A percentile compares a stretch with the other conserved stretches of the same genome.
Conservation (phyloP, 768 basidiomycete genomes). For the Hericium coralloides region DNA sequence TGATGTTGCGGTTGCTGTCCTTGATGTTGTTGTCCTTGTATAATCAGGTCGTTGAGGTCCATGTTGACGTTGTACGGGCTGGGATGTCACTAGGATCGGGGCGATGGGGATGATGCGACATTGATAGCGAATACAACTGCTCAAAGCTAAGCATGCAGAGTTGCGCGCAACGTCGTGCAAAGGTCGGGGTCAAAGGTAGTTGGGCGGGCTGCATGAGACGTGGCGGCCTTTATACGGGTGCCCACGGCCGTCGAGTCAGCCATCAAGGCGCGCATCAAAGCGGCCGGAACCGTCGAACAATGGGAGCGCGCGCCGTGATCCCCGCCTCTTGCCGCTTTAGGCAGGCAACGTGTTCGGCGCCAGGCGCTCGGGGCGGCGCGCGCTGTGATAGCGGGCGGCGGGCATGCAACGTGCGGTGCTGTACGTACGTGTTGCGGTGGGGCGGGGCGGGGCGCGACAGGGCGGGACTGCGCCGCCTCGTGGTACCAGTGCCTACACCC, state of each 20-base stretch:
- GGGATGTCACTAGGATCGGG: too few relatives aligned
- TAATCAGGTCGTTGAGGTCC: background rate
- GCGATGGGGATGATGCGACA: too few relatives aligned
- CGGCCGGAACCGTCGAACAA: conserved; percentile 11
- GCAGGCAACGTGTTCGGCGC: background rate
- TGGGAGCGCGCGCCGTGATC: conserved; percentile 1
- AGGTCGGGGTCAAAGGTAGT: too few relatives aligned
- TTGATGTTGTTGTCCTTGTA: conserved; percentile 6
- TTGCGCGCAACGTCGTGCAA: too few relatives aligned
- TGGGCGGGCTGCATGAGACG: background rate
- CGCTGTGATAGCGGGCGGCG: too few relatives aligned
- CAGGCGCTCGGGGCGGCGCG: background rate
- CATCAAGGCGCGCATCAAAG: conserved; percentile 4
- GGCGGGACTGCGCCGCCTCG: too few relatives aligned
- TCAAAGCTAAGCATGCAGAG: too few relatives aligned
- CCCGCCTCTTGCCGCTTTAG: conserved; percentile 1
- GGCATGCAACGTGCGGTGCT: too few relatives aligned
- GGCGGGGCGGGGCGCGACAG: too few relatives aligned
- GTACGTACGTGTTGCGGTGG: too few relatives aligned
- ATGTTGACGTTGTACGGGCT: background rate
- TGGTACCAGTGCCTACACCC: too few relatives aligned
- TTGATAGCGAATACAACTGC: too few relatives aligned
- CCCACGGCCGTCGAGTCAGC: background rate
- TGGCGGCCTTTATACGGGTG: conserved; percentile 5
- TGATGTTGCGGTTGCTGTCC: conserved; percentile 2